Base-by-base conservation (phyloP, 768 basidiomycete genomes). In the Calocera viscosa region DNA sequence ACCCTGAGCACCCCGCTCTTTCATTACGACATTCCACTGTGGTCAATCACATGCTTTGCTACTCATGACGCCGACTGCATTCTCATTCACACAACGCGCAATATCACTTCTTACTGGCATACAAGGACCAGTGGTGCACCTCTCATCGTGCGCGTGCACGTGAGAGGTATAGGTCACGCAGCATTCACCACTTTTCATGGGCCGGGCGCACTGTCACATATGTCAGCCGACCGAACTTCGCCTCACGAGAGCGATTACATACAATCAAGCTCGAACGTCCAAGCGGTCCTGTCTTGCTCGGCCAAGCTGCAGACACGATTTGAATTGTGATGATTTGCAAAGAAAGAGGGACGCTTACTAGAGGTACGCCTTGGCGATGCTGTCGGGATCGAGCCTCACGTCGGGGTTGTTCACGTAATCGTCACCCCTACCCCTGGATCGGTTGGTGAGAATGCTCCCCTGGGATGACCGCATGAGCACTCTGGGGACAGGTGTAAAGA, bases 241-340 rank as follows among this genome's bases (percentile, higher is more conserved):
- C n/a, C n/a, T n/a, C n/a, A n/a, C n/a, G n/a, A n/a, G 24, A 10
- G 24, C 8, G 14, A 49, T 10, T 8, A 49, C 49, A n/a, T 26
- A 49, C 49, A 77, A 69, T 90, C 89, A 30, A 90, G 79, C 72
- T 90, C 89, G 87, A 88, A 90, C 10, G 87, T 86, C 86, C 83
- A 88, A 5, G 86, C 82, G 41, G 86, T 86, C 32, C 83, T 80
- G 65, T 88, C 86, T 75, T 90, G 89, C 64, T 83, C 81, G 7
- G 78, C 81, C 22, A 90, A 82, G 72, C 49, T 64, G 60, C 28
- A 66, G 32, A 64, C 66, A 71, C 39, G 68, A 41, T 67, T 68
- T 22, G 2, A 22, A n/a, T 2, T 19, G 11, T 67, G 33, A 1
- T 28, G 7, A 28, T 24, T n/a, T 32, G 26, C 47, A 16, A 28